Base-by-base conservation (phyloP, 1,284 basidiomycete species). In the Malassezia equina region DNA sequence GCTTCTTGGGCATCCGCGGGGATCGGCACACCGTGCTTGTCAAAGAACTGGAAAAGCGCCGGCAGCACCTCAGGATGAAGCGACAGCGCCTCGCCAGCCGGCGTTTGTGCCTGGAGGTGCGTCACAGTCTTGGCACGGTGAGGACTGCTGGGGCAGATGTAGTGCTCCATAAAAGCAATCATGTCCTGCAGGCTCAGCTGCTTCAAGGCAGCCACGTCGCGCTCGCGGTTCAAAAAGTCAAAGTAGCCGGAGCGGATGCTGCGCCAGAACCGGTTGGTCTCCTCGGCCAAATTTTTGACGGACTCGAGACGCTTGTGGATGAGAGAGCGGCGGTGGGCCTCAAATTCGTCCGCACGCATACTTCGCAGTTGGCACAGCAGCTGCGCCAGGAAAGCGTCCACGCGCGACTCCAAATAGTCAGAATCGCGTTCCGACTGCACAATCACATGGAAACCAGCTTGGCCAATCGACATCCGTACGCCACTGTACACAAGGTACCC, bases 371-470 rank as follows among this genome's bases (percentile, higher is more conserved):
- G 60, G 71, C 73, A 70, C 67, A 81, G 81, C 81, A 90, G 85
- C 55, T 79, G 77, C 49, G 83, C 81, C 53, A 94, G 77, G 80
- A 95, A 96, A 1, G 82, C 81, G 56, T 96, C 90, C 36, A 96
- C 84, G 7, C 93, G 83, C 49, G 81, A 78, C 77, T 98, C 94
- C 47, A 98, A 79, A 75, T 86, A 90, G n/a, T 78, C 79, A 4
- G 91, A 83, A 24, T 80, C 79, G 51, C 84, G 84, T 77, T 96
- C 91, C 64, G 86, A 89, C 78, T 99, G 94, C 27, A 98, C 82
- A 7, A 91, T 78, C 50, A 98, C 81, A n/a, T 88, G 82, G 64
- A 94, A 77, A 9, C 90, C 91, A 63, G 82, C 81, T 52, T 84
- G 81, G 32, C 83, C 84, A 2, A 63, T 48, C 21, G 56, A 49